Base-by-base conservation (phyloP, 2,329 filamentous ascomycete species). In the Verticillium nonalfalfae region DNA sequence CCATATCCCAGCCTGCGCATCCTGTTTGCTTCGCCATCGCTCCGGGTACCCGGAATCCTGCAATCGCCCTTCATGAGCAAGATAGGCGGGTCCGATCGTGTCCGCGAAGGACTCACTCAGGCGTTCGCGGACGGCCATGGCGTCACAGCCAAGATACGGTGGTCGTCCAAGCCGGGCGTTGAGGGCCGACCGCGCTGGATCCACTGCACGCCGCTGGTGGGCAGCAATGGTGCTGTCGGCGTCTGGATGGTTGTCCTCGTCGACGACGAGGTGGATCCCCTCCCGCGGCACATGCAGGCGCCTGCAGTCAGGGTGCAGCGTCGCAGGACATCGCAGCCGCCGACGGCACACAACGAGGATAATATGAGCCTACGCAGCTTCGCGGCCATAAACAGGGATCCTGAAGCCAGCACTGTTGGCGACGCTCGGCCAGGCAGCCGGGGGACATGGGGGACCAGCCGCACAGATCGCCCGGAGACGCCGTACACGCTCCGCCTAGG, bases 171-270 rank as follows among this genome's bases (percentile, higher is more conserved):
- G 54, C 73, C 73, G 5, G 78, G 81, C 38, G 74, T 77, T 18
- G 81, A 85, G 59, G 89, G 89, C 0, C 81, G 88, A 18, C 81
- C 83, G 57, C 81, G 89, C 54, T 93, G 90, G 89, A 89, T 93
- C 50, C 90, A 93, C 71, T 90, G 88, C 69, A 93, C 90, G 26
- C 90, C 90, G 2, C 75, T 93, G 3, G 74, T 90, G 3, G 89
- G 88, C 2, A 80, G 81, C 52, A 87, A 87, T 64, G 86, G 87
- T 1, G 78, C 83, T 3, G 85, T 93, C 0, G 90, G 90, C 15
- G 89, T 91, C 0, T 93, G 90, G 90, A 90, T 93, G 87, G 80
- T 92, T 6, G 81, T 92, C 0, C 79, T 93, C 14, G 85, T 91
- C 3, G 88, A 91, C 64, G 86, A 87, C 59, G 86, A 90, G 56